Evolutionary conservation across 768 basidiomycete species (phyloP).

Genomic region (Serendipita sp.): DNA sequence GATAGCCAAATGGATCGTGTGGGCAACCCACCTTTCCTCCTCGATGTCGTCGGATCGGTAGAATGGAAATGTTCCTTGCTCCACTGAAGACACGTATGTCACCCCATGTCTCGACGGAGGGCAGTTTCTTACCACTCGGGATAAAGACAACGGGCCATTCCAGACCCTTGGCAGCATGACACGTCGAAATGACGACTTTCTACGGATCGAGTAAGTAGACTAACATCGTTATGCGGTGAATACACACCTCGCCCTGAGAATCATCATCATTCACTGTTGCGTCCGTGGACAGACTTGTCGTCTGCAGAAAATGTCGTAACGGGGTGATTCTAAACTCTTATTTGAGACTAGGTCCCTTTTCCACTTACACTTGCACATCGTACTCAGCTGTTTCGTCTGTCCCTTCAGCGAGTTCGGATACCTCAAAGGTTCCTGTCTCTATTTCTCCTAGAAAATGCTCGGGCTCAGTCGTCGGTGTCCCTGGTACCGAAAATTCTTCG

Average conservation of each 20-base stretch:
- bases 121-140: constrained; percentile 38
- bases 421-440: too few species aligned
- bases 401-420: too few species aligned
- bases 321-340: constrained; percentile 40
- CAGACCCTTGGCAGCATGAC: constrained; percentile 79
- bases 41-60: constrained; percentile 55
- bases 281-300: constrained; percentile 71
- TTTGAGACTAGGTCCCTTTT: background rate
- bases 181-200: constrained; percentile 76
- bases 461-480: too few species aligned
- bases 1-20: background rate
- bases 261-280: constrained; percentile 46
- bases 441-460: too few species aligned
- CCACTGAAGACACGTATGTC: constrained; percentile 31
- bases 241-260: constrained; percentile 20
- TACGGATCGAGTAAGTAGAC: constrained; percentile 22
- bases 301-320: constrained; percentile 56
- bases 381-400: too few species aligned
- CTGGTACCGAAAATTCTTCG: too few species aligned
- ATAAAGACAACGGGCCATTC: constrained; percentile 87
- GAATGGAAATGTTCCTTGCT: constrained; percentile 61
- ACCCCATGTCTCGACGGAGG: background rate
- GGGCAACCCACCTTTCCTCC: constrained; percentile 52
- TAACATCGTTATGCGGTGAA: background rate
- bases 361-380: too few species aligned